Conservation (phyloP, 2,329 filamentous ascomycete genomes). For the Parascedosporium putredinis region DNA sequence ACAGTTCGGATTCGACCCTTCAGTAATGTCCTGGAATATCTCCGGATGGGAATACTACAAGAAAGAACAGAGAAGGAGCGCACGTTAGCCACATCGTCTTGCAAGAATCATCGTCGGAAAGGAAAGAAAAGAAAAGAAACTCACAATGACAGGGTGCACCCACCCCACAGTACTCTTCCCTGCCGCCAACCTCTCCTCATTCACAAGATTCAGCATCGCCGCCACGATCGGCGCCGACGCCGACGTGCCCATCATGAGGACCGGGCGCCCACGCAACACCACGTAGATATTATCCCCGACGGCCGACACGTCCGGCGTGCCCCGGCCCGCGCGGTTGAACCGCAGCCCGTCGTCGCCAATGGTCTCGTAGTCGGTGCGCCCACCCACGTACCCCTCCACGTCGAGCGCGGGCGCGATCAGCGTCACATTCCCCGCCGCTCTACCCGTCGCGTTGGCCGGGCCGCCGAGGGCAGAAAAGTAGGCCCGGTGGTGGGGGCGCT, state of each 20-base stretch:
- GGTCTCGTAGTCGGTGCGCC: neutral
- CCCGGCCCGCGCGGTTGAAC: constrained; percentile 37
- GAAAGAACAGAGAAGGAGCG: too few relatives aligned
- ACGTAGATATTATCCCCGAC: constrained; percentile 33
- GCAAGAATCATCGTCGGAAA: too few relatives aligned
- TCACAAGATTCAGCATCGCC: constrained; percentile 22
- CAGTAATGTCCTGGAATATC: constrained; percentile 4
- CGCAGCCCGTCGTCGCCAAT: constrained; percentile 25
- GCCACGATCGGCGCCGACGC: constrained; percentile 24
- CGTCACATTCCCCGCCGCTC: too few relatives aligned
- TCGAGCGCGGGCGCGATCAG: too few relatives aligned
- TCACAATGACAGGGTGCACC: constrained; percentile 4
- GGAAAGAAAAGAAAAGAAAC: too few relatives aligned
- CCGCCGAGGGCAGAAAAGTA: constrained; percentile 28
- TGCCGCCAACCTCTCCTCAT: constrained; percentile 18
- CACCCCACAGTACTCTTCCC: constrained; percentile 19
- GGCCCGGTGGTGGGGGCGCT: constrained; percentile 25
- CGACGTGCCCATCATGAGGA: constrained; percentile 38
- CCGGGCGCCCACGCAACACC: constrained; percentile 29
- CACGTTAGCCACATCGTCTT: too few relatives aligned
- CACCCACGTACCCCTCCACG: neutral
- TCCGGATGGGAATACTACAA: constrained; percentile 7
- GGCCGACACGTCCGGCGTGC: constrained; percentile 36
- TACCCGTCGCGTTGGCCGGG: too few relatives aligned
- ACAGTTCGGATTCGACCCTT: constrained; percentile 5